Base-by-base conservation (phyloP, 768 basidiomycete species). In the Mrakia hoshinonis region DNA sequence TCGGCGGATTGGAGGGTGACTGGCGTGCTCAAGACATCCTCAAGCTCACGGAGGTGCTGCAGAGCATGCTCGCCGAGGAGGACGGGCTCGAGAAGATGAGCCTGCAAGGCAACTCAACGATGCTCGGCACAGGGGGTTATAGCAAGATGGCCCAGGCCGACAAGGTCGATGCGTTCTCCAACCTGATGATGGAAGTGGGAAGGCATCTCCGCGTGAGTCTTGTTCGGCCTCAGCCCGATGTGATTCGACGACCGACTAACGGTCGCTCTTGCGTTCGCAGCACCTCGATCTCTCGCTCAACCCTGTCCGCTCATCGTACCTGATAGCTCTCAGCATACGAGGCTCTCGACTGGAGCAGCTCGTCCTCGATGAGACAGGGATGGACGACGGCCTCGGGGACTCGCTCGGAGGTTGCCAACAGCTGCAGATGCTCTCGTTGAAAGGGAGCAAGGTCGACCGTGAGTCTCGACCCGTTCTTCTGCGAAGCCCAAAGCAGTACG, bases 221-320 rank as follows among this genome's bases (percentile, higher is more conserved):
- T 13, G 6, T 55, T 15, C 29, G 20, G 15, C 20, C 7, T 38
- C 20, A 10, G 36, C 12, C 22, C 11, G 9, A 22, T 36, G 12
- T 20, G 29, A 15, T 38, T n/a, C 34, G 2, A 10, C 20, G 15
- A 3, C 18, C n/a, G 9, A 7, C 0, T 38, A 3, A 13, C 58
- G n/a, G 18, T 4, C 34, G 22, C 18, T 10, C 58, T 31, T 36
- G 6, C 11, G 9, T n/a, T n/a, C 49, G 13, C 58, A 61, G 58
- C 58, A 61, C 7, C 58, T 61, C 58, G 58, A 61, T 13, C 58
- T 61, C 15, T 61, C 58, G 7, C 58, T 61, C 36, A 61, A 61
- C 58, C 58, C 58, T 3, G 10, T 61, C 12, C 4, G 4, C 18
- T 61, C 58, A 3, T 20, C 34, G 15, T 61, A 61, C 20, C 58